A percentile compares a stretch with the other conserved stretches of the same genome.
These are phyloP conservation scores for Exophiala sp. DNA, from an alignment of 2,329 filamentous ascomycete genomes.

Conservation along the genomic window DNA sequence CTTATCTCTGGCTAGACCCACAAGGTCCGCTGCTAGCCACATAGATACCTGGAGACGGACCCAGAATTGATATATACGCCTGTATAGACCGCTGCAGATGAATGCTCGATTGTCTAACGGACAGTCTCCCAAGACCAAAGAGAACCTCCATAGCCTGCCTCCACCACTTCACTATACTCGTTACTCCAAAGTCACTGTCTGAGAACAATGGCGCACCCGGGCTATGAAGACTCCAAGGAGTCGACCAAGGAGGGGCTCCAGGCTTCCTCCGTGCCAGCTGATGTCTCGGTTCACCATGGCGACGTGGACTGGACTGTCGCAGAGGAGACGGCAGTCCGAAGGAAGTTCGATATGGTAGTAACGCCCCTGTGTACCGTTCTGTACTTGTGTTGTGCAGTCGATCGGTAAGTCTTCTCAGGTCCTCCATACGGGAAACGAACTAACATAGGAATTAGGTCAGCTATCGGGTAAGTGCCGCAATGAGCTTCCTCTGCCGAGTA, in stretches of 20 bases:
- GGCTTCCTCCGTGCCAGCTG: background rate
- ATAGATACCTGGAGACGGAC: background rate
- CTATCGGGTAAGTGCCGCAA: constrained; percentile 2
- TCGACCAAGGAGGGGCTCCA: background rate
- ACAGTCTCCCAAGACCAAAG: no score
- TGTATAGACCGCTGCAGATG: background rate
- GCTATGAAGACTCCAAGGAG: background rate
- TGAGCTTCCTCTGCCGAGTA: background rate
- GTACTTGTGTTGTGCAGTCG: constrained; percentile 25
- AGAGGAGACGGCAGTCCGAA: constrained; percentile 21
- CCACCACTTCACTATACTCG: background rate
- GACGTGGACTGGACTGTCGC: constrained; percentile 24
- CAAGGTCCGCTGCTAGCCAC: background rate
- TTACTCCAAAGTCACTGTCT: background rate
- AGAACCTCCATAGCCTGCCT: background rate
- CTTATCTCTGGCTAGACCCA: constrained; percentile 1
- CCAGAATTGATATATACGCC: background rate
- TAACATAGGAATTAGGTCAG: background rate
- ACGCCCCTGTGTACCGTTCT: constrained; percentile 23
- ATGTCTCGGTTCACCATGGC: background rate
- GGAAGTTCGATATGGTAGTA: constrained; percentile 23
- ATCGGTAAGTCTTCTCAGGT: constrained; percentile 5
- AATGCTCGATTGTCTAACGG: background rate
- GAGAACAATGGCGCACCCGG: background rate
- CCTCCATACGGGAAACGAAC: background rate